Evolutionary conservation across 441 rosid genomes (phyloP).

Genomic region (Erysimum cheiri): DNA sequence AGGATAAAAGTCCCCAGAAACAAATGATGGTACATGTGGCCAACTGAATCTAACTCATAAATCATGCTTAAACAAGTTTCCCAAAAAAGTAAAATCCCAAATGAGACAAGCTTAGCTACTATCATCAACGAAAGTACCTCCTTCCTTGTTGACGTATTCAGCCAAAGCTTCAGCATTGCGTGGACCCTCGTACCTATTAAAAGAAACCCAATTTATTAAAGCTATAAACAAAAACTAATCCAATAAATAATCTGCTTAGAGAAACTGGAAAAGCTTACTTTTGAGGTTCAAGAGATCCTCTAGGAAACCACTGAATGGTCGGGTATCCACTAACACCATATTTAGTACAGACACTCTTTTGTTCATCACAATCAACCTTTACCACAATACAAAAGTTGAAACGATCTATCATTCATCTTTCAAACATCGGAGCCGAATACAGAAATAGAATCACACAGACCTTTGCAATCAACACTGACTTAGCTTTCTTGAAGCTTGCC

Average conservation of each 20-base stretch:
- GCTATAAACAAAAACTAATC: not conserved
- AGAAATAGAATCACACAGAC: conserved; percentile 45
- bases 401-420: conserved; percentile 13
- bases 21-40: conserved; percentile 5
- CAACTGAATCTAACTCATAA: conserved; percentile 8
- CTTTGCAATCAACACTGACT: conserved; percentile 88
- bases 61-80: not conserved
- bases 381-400: conserved; percentile 28
- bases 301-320: conserved; percentile 94
- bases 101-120: conserved; percentile 19
- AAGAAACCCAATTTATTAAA: not conserved
- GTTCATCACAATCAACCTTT: conserved; percentile 96
- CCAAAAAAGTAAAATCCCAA: not conserved
- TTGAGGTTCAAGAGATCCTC: conserved; percentile 88
- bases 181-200: conserved; percentile 81
- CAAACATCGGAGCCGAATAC: conserved; percentile 11
- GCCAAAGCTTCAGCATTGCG: conserved; percentile 83
- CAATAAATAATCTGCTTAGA: not conserved
- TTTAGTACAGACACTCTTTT: conserved; percentile 79
- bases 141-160: conserved; percentile 90
- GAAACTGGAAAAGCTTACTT: conserved; percentile 55
- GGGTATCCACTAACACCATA: conserved; percentile 93
- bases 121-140: conserved; percentile 55
- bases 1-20: not conserved
- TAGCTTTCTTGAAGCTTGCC: conserved; percentile 87